Evolutionary conservation across 2,329 filamentous ascomycete genomes (phyloP).

Genomic region (Microcera coccophila): DNA sequence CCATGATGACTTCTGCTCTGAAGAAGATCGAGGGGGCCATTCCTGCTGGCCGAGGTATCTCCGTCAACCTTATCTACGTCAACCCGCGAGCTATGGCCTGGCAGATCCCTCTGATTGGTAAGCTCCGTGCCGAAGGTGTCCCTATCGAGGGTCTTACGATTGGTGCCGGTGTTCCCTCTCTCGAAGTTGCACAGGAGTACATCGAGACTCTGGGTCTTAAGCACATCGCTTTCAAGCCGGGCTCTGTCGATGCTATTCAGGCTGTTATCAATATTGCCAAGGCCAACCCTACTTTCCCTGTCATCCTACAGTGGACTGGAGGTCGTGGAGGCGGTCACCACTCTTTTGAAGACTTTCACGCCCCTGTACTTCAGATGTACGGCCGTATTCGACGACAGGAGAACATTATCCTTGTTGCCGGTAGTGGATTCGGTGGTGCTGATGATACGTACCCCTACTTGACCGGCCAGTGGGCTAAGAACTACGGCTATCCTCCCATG

Average conservation of each 20-base stretch:
- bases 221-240: slow-evolving; percentile 92
- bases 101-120: slow-evolving; percentile 82
- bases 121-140: slow-evolving; percentile 77
- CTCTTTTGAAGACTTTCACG: slow-evolving; percentile 93
- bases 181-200: slow-evolving; percentile 89
- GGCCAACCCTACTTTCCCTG: slow-evolving; percentile 89
- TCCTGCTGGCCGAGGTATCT: slow-evolving; percentile 80
- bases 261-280: slow-evolving; percentile 88
- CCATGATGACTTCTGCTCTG: slow-evolving; percentile 77
- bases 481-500: slow-evolving; percentile 86
- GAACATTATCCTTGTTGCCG: slow-evolving; percentile 85
- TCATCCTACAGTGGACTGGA: slow-evolving; percentile 92
- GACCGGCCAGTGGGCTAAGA: slow-evolving; percentile 82
- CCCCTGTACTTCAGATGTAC: slow-evolving; percentile 89
- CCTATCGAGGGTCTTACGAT: slow-evolving; percentile 91
- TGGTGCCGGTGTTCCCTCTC: slow-evolving; percentile 87
- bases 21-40: slow-evolving; percentile 81
- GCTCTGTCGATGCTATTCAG: slow-evolving; percentile 83
- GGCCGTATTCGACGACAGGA: slow-evolving; percentile 76
- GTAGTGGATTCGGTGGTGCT: slow-evolving; percentile 85
- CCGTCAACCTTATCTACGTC: slow-evolving; percentile 87
- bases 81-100: slow-evolving; percentile 85
- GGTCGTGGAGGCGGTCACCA: slow-evolving; percentile 92
- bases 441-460: slow-evolving; percentile 92
- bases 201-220: slow-evolving; percentile 89